A percentile compares a stretch with the other conserved stretches of the same genome.
phyloP scores from a whole-genome alignment of 2,329 filamentous ascomycete species.

The Phaeophleospora eucalypticola region DNA sequence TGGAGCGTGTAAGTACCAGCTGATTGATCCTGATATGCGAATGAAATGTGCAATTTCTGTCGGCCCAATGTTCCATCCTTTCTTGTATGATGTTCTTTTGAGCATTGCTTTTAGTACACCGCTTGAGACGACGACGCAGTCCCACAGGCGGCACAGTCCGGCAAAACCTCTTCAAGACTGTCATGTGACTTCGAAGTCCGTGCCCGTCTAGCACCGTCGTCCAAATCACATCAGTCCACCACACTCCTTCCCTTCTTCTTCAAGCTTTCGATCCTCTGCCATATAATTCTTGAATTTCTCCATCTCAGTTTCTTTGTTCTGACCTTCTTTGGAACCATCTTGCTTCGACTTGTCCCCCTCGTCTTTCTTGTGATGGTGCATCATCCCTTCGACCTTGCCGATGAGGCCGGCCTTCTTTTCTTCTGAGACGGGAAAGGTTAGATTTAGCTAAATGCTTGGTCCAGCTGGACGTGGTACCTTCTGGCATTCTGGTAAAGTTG shows the following conservation, averaged over 20 bases:
- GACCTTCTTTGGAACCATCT: background rate
- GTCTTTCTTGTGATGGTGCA: background rate
- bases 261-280: background rate
- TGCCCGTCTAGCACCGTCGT: too few species aligned
- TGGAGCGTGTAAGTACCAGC: background rate
- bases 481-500: background rate
- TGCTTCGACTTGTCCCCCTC: too few species aligned
- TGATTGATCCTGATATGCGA: too few species aligned
- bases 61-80: too few species aligned
- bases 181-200: too few species aligned
- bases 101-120: too few species aligned
- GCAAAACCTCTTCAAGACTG: too few species aligned
- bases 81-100: too few species aligned
- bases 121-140: too few species aligned
- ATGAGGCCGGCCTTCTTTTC: slow-evolving; percentile 1
- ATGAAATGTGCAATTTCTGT: too few species aligned
- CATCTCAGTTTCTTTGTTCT: slow-evolving; percentile 1
- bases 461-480: background rate
- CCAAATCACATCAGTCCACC: background rate
- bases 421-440: background rate
- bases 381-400: background rate
- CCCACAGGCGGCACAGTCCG: too few species aligned
- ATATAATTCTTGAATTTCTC: slow-evolving; percentile 1
- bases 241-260: background rate
- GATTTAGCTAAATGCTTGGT: background rate